Conservation (phyloP, 495 filamentous ascomycete species). For the Aspergillus homomorphus region DNA sequence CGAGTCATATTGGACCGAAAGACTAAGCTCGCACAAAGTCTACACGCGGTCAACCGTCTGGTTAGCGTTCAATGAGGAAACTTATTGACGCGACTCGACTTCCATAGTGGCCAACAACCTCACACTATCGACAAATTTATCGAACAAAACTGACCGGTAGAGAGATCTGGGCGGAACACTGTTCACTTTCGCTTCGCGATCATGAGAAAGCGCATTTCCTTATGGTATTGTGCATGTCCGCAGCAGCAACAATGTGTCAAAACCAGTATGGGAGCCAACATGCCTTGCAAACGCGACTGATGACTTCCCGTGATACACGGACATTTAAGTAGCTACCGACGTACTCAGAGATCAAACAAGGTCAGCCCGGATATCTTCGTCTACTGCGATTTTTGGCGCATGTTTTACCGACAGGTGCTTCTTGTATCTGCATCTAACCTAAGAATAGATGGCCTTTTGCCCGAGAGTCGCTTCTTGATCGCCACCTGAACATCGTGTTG, state of each 20-base stretch:
- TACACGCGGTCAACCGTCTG: neutral
- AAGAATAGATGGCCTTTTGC: neutral
- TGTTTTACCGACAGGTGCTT: neutral
- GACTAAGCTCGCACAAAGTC: neutral
- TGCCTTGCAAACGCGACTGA: neutral
- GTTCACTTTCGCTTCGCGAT: no score
- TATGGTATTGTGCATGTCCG: no score
- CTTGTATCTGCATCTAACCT: neutral
- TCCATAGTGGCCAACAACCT: neutral
- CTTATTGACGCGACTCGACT: neutral
- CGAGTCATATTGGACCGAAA: neutral
- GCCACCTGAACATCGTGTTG: neutral
- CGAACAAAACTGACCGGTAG: no score
- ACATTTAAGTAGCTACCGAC: neutral
- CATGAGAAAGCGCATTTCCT: no score
- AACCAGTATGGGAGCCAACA: neutral
- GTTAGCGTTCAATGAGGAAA: neutral
- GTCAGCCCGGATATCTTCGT: neutral
- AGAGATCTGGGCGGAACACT: no score
- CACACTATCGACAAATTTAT: neutral
- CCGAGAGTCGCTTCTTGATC: neutral
- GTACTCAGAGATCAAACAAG: neutral
- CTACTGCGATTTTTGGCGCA: neutral
- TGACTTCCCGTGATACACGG: neutral
- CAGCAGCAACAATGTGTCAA: neutral